These are phyloP conservation scores for Inga oerstediana DNA, from an alignment of 306 rosid species.

Conservation along the genomic window DNA sequence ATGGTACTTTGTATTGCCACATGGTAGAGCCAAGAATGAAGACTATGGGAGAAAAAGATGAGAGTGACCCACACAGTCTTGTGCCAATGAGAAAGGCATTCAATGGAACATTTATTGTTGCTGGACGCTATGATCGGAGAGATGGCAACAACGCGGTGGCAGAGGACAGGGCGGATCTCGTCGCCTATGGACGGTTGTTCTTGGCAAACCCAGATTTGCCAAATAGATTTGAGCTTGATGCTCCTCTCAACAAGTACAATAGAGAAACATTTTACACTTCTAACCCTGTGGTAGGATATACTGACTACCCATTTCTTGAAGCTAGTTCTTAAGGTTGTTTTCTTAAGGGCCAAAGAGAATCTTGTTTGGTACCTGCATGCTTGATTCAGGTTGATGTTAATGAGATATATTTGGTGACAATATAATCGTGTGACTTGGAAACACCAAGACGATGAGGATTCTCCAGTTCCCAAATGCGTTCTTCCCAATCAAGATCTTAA, in stretches of 20 bases:
- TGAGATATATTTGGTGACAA: too few species aligned
- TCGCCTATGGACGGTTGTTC: background rate
- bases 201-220: too few species aligned
- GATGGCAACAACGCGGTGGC: slow-evolving; percentile 55
- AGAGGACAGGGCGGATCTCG: slow-evolving; percentile 48
- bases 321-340: too few species aligned
- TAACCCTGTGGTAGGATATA: slow-evolving; percentile 63
- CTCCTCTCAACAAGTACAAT: too few species aligned
- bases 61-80: slow-evolving; percentile 37
- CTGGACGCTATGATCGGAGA: slow-evolving; percentile 54
- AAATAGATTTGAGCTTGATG: too few species aligned
- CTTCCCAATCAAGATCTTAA: too few species aligned
- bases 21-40: slow-evolving; percentile 68
- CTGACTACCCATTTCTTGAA: slow-evolving; percentile 58
- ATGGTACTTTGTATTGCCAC: slow-evolving; percentile 57
- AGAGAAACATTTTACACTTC: background rate
- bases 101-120: slow-evolving; percentile 54
- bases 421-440: too few species aligned
- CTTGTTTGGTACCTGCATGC: too few species aligned
- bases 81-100: slow-evolving; percentile 67
- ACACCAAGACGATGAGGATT: too few species aligned
- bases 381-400: too few species aligned
- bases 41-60: slow-evolving; percentile 13
- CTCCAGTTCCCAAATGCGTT: too few species aligned
- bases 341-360: too few species aligned